phyloP scores from a whole-genome alignment of 2,329 filamentous ascomycete genomes.

The Phyllosticta paracitricarpa region DNA sequence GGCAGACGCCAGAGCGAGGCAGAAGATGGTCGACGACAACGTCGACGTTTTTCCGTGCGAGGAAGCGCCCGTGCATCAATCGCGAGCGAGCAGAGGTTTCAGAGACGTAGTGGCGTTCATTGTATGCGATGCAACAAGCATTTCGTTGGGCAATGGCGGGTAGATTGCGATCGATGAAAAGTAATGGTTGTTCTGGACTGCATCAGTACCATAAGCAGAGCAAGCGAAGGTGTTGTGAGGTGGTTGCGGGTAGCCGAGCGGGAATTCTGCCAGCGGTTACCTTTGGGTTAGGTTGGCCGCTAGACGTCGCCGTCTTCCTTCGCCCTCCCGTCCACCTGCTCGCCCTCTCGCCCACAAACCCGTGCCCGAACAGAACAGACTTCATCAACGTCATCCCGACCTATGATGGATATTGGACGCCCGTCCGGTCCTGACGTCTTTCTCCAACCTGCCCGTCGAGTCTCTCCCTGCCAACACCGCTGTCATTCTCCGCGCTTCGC shows the following conservation, averaged over 20 bases:
- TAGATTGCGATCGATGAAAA: conserved; percentile 1
- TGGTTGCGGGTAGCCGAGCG: neutral
- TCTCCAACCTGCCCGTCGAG: conserved; percentile 1
- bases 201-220: neutral
- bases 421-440: neutral
- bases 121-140: neutral
- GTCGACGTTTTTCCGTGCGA: neutral
- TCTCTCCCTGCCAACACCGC: neutral
- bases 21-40: neutral
- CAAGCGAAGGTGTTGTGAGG: neutral
- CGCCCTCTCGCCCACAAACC: neutral
- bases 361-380: neutral
- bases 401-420: conserved; percentile 1
- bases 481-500: neutral
- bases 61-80: neutral
- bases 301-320: neutral
- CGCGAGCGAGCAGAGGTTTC: neutral
- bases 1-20: neutral
- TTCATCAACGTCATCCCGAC: neutral
- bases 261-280: neutral
- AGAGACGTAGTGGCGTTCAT: neutral
- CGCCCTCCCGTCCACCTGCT: neutral
- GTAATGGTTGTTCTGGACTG: conserved; percentile 1
- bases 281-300: neutral
- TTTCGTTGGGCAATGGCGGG: neutral